phyloP scores from a whole-genome alignment of 129 eudicot species.

The Flaveria bidentis region DNA sequence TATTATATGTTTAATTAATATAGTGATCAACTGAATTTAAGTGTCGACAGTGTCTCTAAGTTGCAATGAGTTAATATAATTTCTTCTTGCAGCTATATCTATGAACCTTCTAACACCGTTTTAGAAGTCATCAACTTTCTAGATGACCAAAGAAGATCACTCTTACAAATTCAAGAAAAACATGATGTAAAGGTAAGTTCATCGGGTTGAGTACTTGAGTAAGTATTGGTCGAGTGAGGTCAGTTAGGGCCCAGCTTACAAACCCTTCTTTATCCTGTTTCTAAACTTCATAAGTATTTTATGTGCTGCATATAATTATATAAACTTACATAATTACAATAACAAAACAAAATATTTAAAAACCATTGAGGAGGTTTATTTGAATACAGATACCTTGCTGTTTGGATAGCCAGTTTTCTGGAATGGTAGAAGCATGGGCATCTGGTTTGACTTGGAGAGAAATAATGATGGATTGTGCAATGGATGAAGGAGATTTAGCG shows the following conservation, averaged over 20 bases:
- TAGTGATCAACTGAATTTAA: background rate
- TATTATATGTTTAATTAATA: background rate
- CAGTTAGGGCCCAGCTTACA: background rate
- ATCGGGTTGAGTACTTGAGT: background rate
- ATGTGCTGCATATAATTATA: background rate
- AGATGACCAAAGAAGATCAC: conserved; percentile 76
- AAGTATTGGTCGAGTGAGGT: background rate
- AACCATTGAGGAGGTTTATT: background rate
- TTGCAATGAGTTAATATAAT: background rate
- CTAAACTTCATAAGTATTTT: background rate
- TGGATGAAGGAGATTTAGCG: conserved; percentile 99
- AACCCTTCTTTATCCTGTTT: background rate
- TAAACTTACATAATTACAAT: background rate
- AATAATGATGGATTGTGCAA: conserved; percentile 98
- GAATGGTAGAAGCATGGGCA: conserved; percentile 99
- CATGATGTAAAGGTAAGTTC: conserved; percentile 76
- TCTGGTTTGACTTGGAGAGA: conserved; percentile 99
- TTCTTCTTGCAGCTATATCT: conserved; percentile 71
- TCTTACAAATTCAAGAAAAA: conserved; percentile 82
- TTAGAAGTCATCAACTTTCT: conserved; percentile 57
- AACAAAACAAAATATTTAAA: background rate
- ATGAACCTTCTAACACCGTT: conserved; percentile 80
- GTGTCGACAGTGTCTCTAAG: background rate
- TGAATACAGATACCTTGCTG: conserved; percentile 80
- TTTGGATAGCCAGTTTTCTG: conserved; percentile 94